Conservation (phyloP, 2,329 filamentous ascomycete genomes). For the Blastomyces parvus region DNA sequence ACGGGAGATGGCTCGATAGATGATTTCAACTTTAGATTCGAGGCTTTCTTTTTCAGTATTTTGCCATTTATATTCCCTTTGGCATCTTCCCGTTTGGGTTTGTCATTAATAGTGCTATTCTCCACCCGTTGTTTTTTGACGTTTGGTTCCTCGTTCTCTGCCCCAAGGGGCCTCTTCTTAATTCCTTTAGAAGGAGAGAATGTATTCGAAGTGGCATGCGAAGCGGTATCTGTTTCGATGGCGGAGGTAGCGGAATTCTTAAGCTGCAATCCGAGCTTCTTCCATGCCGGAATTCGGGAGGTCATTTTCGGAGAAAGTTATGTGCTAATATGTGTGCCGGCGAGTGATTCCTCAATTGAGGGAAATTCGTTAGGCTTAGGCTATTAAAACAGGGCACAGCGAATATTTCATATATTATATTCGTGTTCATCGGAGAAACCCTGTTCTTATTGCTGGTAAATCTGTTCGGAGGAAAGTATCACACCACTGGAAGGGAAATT, state of each 20-base stretch:
- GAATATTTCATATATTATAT: background rate
- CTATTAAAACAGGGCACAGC: background rate
- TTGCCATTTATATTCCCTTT: background rate
- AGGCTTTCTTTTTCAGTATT: background rate
- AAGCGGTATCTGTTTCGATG: background rate
- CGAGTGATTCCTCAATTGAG: background rate
- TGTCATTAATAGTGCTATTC: slow-evolving; percentile 6
- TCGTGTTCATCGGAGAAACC: background rate
- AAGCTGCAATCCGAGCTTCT: slow-evolving; percentile 50
- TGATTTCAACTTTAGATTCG: slow-evolving; percentile 12
- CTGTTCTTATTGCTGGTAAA: background rate
- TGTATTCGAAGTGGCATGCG: background rate
- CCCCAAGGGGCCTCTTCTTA: slow-evolving; percentile 9
- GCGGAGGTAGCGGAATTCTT: slow-evolving; percentile 39
- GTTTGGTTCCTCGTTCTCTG: slow-evolving; percentile 16
- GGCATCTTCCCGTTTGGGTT: background rate
- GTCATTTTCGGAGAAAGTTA: background rate
- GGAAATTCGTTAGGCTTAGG: background rate
- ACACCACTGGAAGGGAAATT: background rate
- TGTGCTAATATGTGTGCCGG: background rate
- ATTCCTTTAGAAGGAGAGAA: slow-evolving; percentile 7
- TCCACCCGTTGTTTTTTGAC: slow-evolving; percentile 22
- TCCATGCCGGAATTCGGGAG: slow-evolving; percentile 47
- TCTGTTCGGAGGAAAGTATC: background rate
- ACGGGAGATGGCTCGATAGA: background rate